Base-by-base conservation (phyloP, 768 basidiomycete species). In the Tulasnella sp. region DNA sequence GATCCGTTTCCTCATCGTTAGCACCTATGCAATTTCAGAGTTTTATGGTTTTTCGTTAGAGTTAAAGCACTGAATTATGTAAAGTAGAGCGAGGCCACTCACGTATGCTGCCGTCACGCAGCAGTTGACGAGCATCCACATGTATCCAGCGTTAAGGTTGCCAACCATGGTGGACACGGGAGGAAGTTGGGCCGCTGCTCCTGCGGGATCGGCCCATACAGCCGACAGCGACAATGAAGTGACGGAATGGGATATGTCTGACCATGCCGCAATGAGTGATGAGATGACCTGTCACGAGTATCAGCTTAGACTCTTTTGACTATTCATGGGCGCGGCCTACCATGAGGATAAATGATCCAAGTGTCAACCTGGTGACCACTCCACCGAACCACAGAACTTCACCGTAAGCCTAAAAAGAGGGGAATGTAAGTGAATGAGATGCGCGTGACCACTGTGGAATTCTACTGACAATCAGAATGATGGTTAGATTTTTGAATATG, bases 401-500 rank as follows among this genome's bases (percentile, higher is more conserved):
- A 41, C 96, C 96, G 69, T 99, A 96, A 7, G 96, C 93, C 91
- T 94, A 62, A 59, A 4, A 55, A 51, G 23, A 8, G 38, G 56
- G 61, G 43, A 51, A 21, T 63, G 48, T 15, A 26, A 23, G 54
- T 50, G 13, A 44, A 58, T 19, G 26, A n/a, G 13, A 45, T 0
- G 52, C 64, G 24, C 11, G 29, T 45, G n/a, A n/a, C 4, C 44
- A 45, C 23, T 55, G 30, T 56, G 42, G 50, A 10, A 21, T 11
- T 48, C 30, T 30, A 76, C 86, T 65, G 64, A 91, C 94, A 68
- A 98, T 98, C 27, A 99, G 79, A 65, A 99, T 98, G 67, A 98
- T 99, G n/a, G 96, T 97, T 67, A 98, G 69, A 70, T 99, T 99
- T 73, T 99, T 99, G 81, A 98, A 98, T 64, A 99, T 98, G 0